A percentile compares a stretch with the other conserved stretches of the same genome.
Evolutionary conservation across 2,329 filamentous ascomycete genomes (phyloP).

Genomic region (Geosmithia morbida): DNA sequence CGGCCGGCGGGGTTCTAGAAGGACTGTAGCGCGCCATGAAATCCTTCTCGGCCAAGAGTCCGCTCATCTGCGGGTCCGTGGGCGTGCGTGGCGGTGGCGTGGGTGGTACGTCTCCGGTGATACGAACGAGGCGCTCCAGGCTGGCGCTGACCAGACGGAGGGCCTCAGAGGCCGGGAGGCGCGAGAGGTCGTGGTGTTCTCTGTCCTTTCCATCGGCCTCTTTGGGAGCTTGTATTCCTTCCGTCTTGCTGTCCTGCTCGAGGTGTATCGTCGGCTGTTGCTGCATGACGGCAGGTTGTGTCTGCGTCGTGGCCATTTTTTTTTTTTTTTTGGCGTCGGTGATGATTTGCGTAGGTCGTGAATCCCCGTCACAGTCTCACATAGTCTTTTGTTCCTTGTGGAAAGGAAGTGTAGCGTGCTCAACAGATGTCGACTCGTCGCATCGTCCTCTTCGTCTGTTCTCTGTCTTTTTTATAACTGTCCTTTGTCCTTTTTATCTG

Average conservation of each 20-base stretch:
- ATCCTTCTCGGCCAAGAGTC: slow-evolving; percentile 47
- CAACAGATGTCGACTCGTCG: no score
- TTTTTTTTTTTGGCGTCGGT: not conserved
- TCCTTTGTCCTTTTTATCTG: no score
- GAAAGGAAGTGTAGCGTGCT: no score
- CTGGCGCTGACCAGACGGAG: slow-evolving; percentile 65
- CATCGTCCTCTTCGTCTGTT: no score
- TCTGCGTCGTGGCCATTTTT: not conserved
- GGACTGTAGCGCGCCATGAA: slow-evolving; percentile 35
- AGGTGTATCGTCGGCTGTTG: slow-evolving; percentile 1
- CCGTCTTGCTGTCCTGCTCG: not conserved
- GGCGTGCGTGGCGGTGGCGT: slow-evolving; percentile 57
- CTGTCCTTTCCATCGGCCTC: slow-evolving; percentile 5
- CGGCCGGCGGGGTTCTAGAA: slow-evolving; percentile 1
- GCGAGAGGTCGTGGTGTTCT: slow-evolving; percentile 52
- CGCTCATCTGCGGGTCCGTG: slow-evolving; percentile 50
- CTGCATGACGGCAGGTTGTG: not conserved
- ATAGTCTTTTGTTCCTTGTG: no score
- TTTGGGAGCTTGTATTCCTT: no score
- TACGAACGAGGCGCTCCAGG: slow-evolving; percentile 54
- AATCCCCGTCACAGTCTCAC: no score
- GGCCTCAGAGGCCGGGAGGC: slow-evolving; percentile 57
- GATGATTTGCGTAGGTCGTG: no score
- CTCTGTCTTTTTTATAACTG: no score
- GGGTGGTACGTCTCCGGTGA: slow-evolving; percentile 66